Evolutionary conservation across 1,139 yeast species (phyloP).

Genomic region (Zygosaccharomyces sapae): DNA sequence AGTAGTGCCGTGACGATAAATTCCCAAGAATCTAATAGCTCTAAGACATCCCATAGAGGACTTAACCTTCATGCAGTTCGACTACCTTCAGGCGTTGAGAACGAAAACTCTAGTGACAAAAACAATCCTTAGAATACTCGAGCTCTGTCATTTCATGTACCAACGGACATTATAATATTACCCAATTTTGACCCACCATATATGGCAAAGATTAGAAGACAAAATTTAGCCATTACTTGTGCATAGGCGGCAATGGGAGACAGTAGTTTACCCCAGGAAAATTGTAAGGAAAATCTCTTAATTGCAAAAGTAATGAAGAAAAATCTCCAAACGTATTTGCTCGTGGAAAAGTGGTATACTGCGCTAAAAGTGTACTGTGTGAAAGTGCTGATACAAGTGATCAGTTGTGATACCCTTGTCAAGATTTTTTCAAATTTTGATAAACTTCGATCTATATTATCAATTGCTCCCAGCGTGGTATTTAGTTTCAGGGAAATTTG

Average conservation of each 20-base stretch:
- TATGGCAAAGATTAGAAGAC: constrained; percentile 9
- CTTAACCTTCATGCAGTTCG: constrained; percentile 14
- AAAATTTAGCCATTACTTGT: constrained; percentile 7
- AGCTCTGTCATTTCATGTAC: neutral
- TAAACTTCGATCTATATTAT: constrained; percentile 14
- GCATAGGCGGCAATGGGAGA: neutral
- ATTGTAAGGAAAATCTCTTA: neutral
- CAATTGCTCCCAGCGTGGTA: constrained; percentile 15
- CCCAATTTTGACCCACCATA: constrained; percentile 14
- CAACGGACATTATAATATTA: constrained; percentile 6
- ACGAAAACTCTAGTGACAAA: constrained; percentile 1
- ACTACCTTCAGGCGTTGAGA: constrained; percentile 4
- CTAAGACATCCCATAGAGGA: constrained; percentile 21
- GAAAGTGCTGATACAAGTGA: constrained; percentile 1
- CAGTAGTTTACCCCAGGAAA: neutral
- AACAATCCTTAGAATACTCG: neutral
- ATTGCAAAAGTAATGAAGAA: neutral
- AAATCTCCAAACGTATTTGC: constrained; percentile 7
- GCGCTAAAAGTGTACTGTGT: constrained; percentile 3
- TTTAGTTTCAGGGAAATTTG: constrained; percentile 13
- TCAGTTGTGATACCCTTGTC: neutral
- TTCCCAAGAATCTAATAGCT: constrained; percentile 17
- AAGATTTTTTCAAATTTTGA: constrained; percentile 6
- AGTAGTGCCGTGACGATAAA: constrained; percentile 14
- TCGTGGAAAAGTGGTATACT: constrained; percentile 3